These are phyloP conservation scores for Trichoderma asperellum DNA, from an alignment of 2,329 filamentous ascomycete genomes.

Conservation along the genomic window DNA sequence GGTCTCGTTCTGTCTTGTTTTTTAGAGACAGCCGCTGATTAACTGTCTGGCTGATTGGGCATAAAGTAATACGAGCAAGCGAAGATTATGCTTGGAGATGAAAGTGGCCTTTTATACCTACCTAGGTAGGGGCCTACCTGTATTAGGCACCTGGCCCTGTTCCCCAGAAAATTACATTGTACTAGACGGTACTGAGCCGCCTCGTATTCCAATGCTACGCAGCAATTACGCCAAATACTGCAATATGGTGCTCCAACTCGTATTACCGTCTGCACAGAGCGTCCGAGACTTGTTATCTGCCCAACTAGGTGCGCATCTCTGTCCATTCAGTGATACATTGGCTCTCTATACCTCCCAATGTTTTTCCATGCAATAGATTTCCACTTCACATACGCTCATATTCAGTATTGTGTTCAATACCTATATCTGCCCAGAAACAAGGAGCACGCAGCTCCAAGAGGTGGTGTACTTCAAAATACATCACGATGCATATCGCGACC, in stretches of 20 bases:
- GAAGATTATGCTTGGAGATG: not conserved
- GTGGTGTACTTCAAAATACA: not conserved
- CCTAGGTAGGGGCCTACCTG: not conserved
- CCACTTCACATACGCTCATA: not conserved
- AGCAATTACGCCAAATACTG: not conserved
- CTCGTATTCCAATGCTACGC: constrained; percentile 1
- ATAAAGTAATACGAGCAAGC: not conserved
- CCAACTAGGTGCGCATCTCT: not conserved
- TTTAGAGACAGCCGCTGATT: not conserved
- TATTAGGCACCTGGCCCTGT: not conserved
- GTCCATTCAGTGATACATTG: not conserved
- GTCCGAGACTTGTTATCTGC: not conserved
- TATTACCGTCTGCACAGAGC: not conserved
- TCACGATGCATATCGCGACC: not conserved
- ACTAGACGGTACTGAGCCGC: not conserved
- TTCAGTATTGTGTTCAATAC: not conserved
- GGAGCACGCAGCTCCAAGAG: too few species aligned
- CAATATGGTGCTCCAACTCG: not conserved
- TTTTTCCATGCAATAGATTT: not conserved
- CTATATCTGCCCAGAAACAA: too few species aligned
- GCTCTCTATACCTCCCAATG: not conserved
- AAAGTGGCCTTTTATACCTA: not conserved
- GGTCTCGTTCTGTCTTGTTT: not conserved
- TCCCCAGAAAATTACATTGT: not conserved
- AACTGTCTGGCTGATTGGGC: not conserved